Conservation (phyloP, 371 early-diverging fungal species). For the Sporodiniella umbellata region DNA sequence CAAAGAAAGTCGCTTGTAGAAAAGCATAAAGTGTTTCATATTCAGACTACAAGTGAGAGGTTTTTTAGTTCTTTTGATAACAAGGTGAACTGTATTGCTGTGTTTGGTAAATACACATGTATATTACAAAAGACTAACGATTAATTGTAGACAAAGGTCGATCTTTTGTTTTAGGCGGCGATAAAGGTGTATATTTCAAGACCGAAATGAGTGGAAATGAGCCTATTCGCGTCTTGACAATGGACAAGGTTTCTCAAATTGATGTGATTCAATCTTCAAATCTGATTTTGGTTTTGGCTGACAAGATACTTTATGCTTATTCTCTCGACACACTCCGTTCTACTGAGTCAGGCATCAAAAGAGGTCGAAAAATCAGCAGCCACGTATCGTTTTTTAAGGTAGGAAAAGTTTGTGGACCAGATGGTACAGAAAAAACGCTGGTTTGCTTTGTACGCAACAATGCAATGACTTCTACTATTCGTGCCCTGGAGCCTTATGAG, state of each 20-base stretch:
- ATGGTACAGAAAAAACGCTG: slow-evolving; percentile 59
- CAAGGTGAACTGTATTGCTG: slow-evolving; percentile 33
- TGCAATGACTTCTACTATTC: slow-evolving; percentile 69
- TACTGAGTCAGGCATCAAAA: slow-evolving; percentile 40
- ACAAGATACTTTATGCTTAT: slow-evolving; percentile 75
- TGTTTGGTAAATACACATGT: slow-evolving; percentile 22
- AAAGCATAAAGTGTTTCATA: slow-evolving; percentile 60
- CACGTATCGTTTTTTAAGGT: slow-evolving; percentile 89
- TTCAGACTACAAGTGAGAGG: slow-evolving; percentile 31
- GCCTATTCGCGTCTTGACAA: slow-evolving; percentile 57
- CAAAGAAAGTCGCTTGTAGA: slow-evolving; percentile 62
- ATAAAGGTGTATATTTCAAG: neutral
- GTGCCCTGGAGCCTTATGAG: slow-evolving; percentile 72
- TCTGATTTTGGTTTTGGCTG: slow-evolving; percentile 77
- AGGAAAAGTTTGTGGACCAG: slow-evolving; percentile 59
- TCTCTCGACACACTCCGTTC: slow-evolving; percentile 67
- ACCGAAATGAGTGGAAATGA: slow-evolving; percentile 16
- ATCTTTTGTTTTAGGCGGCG: slow-evolving; percentile 31
- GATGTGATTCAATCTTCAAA: slow-evolving; percentile 78
- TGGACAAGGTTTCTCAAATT: slow-evolving; percentile 85
- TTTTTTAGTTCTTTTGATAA: slow-evolving; percentile 32
- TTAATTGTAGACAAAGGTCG: slow-evolving; percentile 19
- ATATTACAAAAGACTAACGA: neutral
- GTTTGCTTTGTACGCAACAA: slow-evolving; percentile 77
- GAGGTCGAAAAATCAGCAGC: slow-evolving; percentile 67